Percentiles rank a stretch among this genome's conserved stretches.
Conservation (phyloP, 208 protist species). For the Leishmania lainsoni region DNA sequence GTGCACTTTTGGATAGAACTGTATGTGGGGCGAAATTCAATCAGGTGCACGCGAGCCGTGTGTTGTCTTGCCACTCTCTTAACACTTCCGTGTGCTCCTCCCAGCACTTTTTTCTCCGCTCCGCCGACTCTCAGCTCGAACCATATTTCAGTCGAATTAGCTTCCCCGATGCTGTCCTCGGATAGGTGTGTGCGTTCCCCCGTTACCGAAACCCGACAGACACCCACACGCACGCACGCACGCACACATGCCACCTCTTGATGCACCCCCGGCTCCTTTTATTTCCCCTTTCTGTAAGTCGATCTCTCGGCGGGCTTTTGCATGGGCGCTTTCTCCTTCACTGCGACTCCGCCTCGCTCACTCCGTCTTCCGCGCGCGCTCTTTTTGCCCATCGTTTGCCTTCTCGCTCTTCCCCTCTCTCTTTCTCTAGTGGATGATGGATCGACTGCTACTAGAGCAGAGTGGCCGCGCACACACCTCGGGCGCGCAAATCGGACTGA, state of each 20-base stretch:
- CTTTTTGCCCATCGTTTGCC: neutral
- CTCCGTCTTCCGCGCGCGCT: neutral
- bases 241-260: neutral
- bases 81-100: neutral
- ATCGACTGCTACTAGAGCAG: slow-evolving; percentile 3
- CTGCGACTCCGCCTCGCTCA: neutral
- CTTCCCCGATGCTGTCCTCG: neutral
- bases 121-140: neutral
- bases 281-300: neutral
- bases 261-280: neutral
- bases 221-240: neutral
- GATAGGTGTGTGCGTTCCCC: neutral
- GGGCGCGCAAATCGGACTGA: neutral
- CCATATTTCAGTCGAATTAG: neutral
- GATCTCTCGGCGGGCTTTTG: neutral
- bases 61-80: neutral
- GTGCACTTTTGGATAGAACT: neutral
- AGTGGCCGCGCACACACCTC: neutral
- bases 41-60: neutral
- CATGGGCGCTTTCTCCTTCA: neutral
- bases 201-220: neutral
- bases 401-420: neutral
- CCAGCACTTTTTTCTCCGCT: neutral
- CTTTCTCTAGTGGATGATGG: neutral
- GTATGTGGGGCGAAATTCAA: neutral